Percentiles rank a stretch among this genome's conserved stretches.
phyloP scores from a whole-genome alignment of 257 asterid species.

The Lithospermum erythrorhizon region DNA sequence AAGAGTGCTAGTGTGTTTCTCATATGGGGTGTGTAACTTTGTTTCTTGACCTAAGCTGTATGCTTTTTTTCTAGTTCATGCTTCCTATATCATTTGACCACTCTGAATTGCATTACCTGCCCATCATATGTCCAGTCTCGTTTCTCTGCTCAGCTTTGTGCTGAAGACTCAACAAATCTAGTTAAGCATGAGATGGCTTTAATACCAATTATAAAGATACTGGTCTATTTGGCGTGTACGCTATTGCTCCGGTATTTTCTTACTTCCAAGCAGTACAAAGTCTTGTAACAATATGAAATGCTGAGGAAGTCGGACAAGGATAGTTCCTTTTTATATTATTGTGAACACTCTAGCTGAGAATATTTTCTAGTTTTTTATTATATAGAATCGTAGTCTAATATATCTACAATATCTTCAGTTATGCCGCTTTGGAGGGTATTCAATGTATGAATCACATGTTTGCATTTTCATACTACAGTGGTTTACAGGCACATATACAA shows the following conservation, averaged over 20 bases:
- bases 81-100: not conserved
- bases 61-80: not conserved
- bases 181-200: slow-evolving; percentile 88
- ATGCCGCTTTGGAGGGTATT: not conserved
- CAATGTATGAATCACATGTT: no score
- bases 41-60: not conserved
- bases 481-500: not conserved
- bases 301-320: not conserved
- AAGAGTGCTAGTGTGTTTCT: slow-evolving; percentile 64
- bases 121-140: no score
- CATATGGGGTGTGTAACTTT: slow-evolving; percentile 64
- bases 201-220: slow-evolving; percentile 85
- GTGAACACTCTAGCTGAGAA: not conserved
- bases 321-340: not conserved
- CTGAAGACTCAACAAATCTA: no score
- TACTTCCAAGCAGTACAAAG: not conserved
- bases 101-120: no score
- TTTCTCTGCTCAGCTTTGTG: no score
- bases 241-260: slow-evolving; percentile 63
- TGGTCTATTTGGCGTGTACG: slow-evolving; percentile 82
- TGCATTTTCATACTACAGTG: not conserved
- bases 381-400: no score
- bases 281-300: not conserved
- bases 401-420: no score
- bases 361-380: not conserved